Evolutionary conservation across 441 rosid genomes (phyloP).

Genomic region (Populus hybrid): DNA sequence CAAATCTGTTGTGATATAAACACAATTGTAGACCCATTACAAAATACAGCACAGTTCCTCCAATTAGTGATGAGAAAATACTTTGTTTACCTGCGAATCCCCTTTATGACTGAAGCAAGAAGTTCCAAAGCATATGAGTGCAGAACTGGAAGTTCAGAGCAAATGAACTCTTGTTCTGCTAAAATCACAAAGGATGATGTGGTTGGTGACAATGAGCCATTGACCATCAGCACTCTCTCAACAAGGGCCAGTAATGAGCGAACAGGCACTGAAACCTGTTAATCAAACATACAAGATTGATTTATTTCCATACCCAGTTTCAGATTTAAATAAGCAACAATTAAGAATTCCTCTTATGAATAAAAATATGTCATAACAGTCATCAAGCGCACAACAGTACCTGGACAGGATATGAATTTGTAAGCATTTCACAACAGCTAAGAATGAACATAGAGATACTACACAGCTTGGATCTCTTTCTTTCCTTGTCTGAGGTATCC

Average conservation of each 20-base stretch:
- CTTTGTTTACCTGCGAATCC: conserved; percentile 57
- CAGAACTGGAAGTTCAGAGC: conserved; percentile 76
- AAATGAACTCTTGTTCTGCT: conserved; percentile 69
- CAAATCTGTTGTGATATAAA: not conserved
- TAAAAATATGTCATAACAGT: conserved; percentile 9
- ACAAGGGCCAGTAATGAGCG: conserved; percentile 60
- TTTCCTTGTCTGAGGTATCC: conserved; percentile 36
- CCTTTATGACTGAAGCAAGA: conserved; percentile 56
- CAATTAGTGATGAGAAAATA: not conserved
- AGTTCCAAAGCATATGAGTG: conserved; percentile 65
- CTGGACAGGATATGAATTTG: conserved; percentile 61
- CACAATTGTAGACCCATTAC: not conserved
- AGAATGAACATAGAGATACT: conserved; percentile 51
- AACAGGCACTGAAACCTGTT: conserved; percentile 60
- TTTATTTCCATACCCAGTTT: not conserved
- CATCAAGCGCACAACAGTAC: conserved; percentile 31
- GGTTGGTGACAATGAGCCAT: conserved; percentile 62
- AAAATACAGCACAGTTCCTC: not conserved
- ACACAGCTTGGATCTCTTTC: conserved; percentile 47
- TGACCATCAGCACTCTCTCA: conserved; percentile 74
- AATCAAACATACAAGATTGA: conserved; percentile 13
- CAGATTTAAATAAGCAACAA: conserved; percentile 1
- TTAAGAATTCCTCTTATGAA: conserved; percentile 1
- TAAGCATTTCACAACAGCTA: conserved; percentile 65
- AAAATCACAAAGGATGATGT: conserved; percentile 50